Evolutionary conservation across 768 basidiomycete genomes (phyloP), one percentile per base, ranked within the genome.

Genomic region (Boletales sp.): DNA sequence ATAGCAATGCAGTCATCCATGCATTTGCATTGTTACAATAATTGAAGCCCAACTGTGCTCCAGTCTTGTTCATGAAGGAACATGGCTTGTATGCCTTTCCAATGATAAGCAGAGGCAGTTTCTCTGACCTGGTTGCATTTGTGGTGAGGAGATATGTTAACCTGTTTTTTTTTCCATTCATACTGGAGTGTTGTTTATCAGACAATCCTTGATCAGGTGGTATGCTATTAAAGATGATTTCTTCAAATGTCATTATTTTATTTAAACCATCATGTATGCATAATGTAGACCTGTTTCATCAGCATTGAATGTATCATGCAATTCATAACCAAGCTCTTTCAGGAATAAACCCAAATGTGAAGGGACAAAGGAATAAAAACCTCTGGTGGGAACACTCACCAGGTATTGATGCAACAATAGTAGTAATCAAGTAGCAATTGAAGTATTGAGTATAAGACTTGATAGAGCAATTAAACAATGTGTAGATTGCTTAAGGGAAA

Each of bases 221-320:
- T 44, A 53, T 42, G 0, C 48, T 53, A 17, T 32, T 11, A 6
- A 32, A n/a, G n/a, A n/a, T n/a, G n/a, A n/a, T n/a, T n/a, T n/a
- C n/a, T n/a, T n/a, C n/a, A n/a, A n/a, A n/a, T n/a, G n/a, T n/a
- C n/a, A n/a, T n/a, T n/a, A 32, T 30, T 12, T 14, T 7, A 35
- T 17, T 30, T 21, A 14, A 8, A 13, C 30, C 33, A 41, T 30
- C 50, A 52, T 60, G 3, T 46, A 72, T 59, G 37, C 68, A 64
- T 65, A 72, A 49, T 71, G 72, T 2, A 71, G 52, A 0, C 66
- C 59, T 0, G 66, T 67, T 46, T 73, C 66, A 51, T 74, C 71
- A 52, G 65, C 60, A 51, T 74, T 74, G 36, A 67, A 74, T 15
- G 69, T 15, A 49, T 74, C 67, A 15, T 48, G 41, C 6, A 51